Conservation (phyloP, 306 rosid genomes). For the Crataegus laevigata region DNA sequence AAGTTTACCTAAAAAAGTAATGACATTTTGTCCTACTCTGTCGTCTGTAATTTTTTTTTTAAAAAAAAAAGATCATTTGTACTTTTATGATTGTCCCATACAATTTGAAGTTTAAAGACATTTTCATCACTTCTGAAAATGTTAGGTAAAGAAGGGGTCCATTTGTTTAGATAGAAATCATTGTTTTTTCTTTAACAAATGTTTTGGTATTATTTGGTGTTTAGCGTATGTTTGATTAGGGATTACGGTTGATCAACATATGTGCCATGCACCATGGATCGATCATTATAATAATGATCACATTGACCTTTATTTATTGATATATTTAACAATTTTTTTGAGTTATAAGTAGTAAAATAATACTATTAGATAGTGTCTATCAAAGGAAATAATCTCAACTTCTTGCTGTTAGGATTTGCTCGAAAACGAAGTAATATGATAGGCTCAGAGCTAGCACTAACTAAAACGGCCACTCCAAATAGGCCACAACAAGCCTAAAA, state of each 20-base stretch:
- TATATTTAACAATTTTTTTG: too few relatives aligned
- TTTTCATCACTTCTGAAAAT: background rate
- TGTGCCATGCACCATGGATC: background rate
- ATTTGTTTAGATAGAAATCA: background rate
- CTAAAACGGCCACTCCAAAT: too few relatives aligned
- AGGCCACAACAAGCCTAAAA: too few relatives aligned
- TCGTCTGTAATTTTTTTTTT: background rate
- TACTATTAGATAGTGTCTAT: background rate
- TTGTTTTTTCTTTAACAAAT: background rate
- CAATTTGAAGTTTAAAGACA: background rate
- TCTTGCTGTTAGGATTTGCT: too few relatives aligned
- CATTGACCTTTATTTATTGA: background rate
- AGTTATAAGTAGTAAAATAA: too few relatives aligned
- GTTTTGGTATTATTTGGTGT: background rate
- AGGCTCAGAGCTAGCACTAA: too few relatives aligned
- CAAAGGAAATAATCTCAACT: too few relatives aligned
- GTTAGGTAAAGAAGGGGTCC: background rate
- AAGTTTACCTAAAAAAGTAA: background rate
- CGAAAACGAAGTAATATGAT: too few relatives aligned
- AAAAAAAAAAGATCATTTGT: background rate
- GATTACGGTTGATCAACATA: background rate
- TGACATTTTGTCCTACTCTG: conserved; percentile 8
- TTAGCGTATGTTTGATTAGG: background rate
- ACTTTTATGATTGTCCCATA: background rate
- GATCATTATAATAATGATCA: background rate